A percentile compares a stretch with the other conserved stretches of the same genome.
phyloP scores from a whole-genome alignment of 2,329 filamentous ascomycete genomes.

The Cladophialophora exuberans region DNA sequence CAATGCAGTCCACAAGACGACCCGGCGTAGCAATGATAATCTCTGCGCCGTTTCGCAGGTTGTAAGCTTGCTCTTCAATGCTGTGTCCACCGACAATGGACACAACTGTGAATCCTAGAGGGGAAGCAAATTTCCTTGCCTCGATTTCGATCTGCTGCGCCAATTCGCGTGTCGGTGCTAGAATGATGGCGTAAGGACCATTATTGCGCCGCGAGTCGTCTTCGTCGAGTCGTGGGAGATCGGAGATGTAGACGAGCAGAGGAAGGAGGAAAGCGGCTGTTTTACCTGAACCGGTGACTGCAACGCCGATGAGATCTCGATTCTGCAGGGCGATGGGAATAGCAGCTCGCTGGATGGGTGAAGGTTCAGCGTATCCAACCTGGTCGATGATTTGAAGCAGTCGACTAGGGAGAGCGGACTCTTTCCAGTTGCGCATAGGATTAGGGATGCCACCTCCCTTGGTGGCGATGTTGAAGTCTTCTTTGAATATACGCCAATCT shows the following conservation, averaged over 20 bases:
- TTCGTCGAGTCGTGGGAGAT: slow-evolving; percentile 82
- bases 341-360: slow-evolving; percentile 87
- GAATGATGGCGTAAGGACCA: slow-evolving; percentile 94
- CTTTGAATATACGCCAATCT: slow-evolving; percentile 99
- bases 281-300: slow-evolving; percentile 97
- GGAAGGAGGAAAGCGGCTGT: slow-evolving; percentile 94
- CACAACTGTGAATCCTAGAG: slow-evolving; percentile 90
- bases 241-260: slow-evolving; percentile 89
- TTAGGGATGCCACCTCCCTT: slow-evolving; percentile 92
- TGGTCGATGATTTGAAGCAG: slow-evolving; percentile 79
- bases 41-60: slow-evolving; percentile 87
- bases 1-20: slow-evolving; percentile 95
- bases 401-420: slow-evolving; percentile 76
- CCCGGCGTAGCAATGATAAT: slow-evolving; percentile 99
- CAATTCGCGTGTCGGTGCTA: slow-evolving; percentile 94
- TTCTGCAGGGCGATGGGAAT: slow-evolving; percentile 94
- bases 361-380: slow-evolving; percentile 90
- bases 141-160: slow-evolving; percentile 97
- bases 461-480: slow-evolving; percentile 94
- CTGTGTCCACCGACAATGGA: slow-evolving; percentile 98
- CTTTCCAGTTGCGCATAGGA: slow-evolving; percentile 92
- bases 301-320: slow-evolving; percentile 95
- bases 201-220: slow-evolving; percentile 85
- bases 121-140: slow-evolving; percentile 86
- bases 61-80: slow-evolving; percentile 89